Base-by-base conservation (phyloP, 2,329 filamentous ascomycete species). In the Xylaria polymorpha region DNA sequence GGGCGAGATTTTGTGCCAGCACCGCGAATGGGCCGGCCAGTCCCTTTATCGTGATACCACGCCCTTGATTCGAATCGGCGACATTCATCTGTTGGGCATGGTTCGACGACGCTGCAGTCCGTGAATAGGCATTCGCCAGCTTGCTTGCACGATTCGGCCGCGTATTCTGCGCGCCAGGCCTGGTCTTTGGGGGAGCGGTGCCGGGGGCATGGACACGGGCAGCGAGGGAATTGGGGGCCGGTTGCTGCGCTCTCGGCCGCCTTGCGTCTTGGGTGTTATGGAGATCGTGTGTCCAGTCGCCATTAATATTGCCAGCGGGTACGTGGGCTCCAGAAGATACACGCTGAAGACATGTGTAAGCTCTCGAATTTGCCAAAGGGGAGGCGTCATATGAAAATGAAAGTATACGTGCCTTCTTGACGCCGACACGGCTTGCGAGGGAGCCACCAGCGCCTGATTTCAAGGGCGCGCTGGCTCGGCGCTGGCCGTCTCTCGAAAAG, bases 1-100 rank as follows among this genome's bases (percentile, higher is more conserved):
- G 88, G 14, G 92, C 93, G 78, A 96, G 94, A 83, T 96, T 96
- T 80, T 92, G 91, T 2, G 91, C 92, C 78, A 93, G 87, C 29
- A 96, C 87, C 20, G 88, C 86, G 74, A 88, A 93, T 1, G 92
- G 92, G 0, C 92, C 91, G 0, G 90, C 90, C 9, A 91, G 82
- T n/a, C 93, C 93, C 62, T 89, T 85, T 72, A 96, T 94, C 43
- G 86, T 90, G 55, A 95, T 86, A 22, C 90, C 89, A 69, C 77
- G 77, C 68, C 69, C 50, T 60, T 78, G 73, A n/a, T 69, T 69
- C 43, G 73, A 55, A 44, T 70, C 66, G 59, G 37, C n/a, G 18
- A 73, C 74, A 67, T 81, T 83, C 72, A 82, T 77, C 67, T 83
- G 81, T 61, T 77, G 77, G 50, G 78, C 73, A 29, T 70, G 67